Conservation (phyloP, 768 basidiomycete genomes). For the Xerocomellus amylosporus region DNA sequence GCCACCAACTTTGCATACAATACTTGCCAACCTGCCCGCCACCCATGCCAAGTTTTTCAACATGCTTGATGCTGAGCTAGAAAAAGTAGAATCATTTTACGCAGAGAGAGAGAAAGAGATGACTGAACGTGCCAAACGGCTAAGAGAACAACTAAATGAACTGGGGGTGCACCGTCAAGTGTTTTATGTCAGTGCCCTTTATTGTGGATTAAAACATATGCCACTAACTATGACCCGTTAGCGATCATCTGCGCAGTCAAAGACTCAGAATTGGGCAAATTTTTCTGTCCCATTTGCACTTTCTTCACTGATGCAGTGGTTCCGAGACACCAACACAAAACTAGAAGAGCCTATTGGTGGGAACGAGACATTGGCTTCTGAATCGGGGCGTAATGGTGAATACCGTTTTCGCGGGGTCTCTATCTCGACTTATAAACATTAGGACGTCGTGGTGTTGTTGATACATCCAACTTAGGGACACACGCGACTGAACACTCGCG, state of each 20-base stretch:
- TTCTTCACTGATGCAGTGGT: slow-evolving; percentile 2
- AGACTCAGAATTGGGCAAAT: slow-evolving; percentile 9
- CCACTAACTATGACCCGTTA: not conserved
- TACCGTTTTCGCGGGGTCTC: not conserved
- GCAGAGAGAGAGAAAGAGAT: slow-evolving; percentile 63
- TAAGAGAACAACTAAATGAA: slow-evolving; percentile 71
- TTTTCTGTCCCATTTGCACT: slow-evolving; percentile 2
- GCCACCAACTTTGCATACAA: slow-evolving; percentile 40
- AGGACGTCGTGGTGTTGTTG: not conserved
- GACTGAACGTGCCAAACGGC: slow-evolving; percentile 40
- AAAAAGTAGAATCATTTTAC: slow-evolving; percentile 86
- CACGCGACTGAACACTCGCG: not conserved
- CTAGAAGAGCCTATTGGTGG: not conserved
- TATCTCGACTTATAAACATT: not conserved
- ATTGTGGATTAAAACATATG: too few species aligned
- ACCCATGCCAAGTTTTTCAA: slow-evolving; percentile 71
- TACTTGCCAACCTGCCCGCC: slow-evolving; percentile 54
- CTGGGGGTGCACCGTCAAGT: slow-evolving; percentile 63
- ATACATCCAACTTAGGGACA: not conserved
- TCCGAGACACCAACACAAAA: not conserved
- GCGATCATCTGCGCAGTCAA: slow-evolving; percentile 8
- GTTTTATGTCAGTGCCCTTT: slow-evolving; percentile 45
- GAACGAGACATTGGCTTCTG: slow-evolving; percentile 9
- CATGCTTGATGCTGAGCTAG: slow-evolving; percentile 69
- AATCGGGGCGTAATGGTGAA: slow-evolving; percentile 18